Percentiles rank a stretch among this genome's conserved stretches.
These are phyloP conservation scores for Sporisorium graminicola DNA, from an alignment of 1,284 basidiomycete genomes.

Conservation along the genomic window DNA sequence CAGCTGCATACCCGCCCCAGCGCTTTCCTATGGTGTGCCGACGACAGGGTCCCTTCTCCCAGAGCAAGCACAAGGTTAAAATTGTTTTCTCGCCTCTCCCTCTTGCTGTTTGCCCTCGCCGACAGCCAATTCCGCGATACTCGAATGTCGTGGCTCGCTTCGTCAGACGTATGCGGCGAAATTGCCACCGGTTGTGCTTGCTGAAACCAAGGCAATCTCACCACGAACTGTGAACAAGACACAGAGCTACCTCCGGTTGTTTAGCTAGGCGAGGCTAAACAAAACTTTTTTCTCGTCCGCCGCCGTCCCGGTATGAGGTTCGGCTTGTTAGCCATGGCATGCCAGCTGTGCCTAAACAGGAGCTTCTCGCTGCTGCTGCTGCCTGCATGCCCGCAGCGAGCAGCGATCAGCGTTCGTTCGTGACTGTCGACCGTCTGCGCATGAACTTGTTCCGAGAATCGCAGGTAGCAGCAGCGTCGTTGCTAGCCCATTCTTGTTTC, in stretches of 20 bases:
- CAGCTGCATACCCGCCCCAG: slow-evolving; percentile 1
- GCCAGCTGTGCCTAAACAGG: not conserved
- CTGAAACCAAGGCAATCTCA: not conserved
- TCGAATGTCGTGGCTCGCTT: not conserved
- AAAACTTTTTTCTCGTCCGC: not conserved
- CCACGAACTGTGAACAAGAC: not conserved
- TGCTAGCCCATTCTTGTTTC: not conserved
- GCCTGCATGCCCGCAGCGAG: slow-evolving; percentile 4
- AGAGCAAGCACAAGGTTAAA: not conserved
- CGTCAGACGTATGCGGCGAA: slow-evolving; percentile 3
- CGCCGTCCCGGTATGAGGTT: not conserved
- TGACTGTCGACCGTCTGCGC: not conserved
- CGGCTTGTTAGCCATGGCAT: slow-evolving; percentile 1
- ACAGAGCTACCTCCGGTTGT: not conserved
- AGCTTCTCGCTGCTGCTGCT: not conserved
- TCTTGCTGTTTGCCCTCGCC: not conserved
- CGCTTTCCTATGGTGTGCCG: not conserved
- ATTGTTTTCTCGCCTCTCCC: not conserved
- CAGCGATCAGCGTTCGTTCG: slow-evolving; percentile 1
- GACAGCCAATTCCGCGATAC: slow-evolving; percentile 4
- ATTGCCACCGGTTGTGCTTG: not conserved
- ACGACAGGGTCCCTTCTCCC: slow-evolving; percentile 3
- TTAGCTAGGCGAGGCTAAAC: slow-evolving; percentile 4
- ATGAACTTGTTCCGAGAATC: not conserved
- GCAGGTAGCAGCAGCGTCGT: too few species aligned